A percentile compares a stretch with the other conserved stretches of the same genome.
Evolutionary conservation across 78 protist species (phyloP).

Genomic region (Thecamonas trahens): DNA sequence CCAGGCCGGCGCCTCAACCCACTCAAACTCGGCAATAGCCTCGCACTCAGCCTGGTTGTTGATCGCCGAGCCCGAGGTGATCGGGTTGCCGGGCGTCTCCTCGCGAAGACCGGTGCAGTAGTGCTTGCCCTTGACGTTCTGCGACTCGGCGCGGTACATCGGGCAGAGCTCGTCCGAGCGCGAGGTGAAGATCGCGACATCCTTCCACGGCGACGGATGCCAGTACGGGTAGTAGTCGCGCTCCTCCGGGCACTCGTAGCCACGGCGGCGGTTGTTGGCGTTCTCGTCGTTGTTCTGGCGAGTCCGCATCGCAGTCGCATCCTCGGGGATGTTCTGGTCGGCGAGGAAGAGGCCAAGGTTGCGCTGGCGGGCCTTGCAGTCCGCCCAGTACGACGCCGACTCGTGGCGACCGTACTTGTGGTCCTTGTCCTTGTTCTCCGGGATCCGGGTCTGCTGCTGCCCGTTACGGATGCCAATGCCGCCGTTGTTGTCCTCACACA

Average conservation of each 20-base stretch:
- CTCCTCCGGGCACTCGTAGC: slow-evolving; percentile 73
- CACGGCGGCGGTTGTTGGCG: slow-evolving; percentile 21
- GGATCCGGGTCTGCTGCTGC: no score
- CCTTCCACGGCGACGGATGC: slow-evolving; percentile 59
- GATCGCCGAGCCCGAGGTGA: not conserved
- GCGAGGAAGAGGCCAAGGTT: slow-evolving; percentile 50
- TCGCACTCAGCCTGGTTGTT: slow-evolving; percentile 17
- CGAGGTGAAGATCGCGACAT: slow-evolving; percentile 33
- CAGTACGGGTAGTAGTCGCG: slow-evolving; percentile 74
- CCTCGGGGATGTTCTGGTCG: slow-evolving; percentile 17
- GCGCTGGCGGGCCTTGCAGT: slow-evolving; percentile 35
- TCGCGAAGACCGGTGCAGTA: no score
- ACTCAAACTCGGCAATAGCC: not conserved
- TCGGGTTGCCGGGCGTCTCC: no score
- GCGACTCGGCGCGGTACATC: slow-evolving; percentile 27
- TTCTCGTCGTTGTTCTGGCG: no score
- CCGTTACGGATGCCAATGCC: no score
- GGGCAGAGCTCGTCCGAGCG: not conserved
- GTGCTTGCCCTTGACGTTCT: slow-evolving; percentile 30
- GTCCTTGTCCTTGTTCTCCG: no score
- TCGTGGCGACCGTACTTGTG: slow-evolving; percentile 23
- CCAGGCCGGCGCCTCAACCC: slow-evolving; percentile 1
- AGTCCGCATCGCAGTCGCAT: slow-evolving; percentile 13
- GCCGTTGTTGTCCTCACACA: slow-evolving; percentile 7
- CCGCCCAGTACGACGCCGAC: not conserved